A percentile compares a stretch with the other conserved stretches of the same genome.
Conservation (phyloP, 31 red algal species). For the Porphyra umbilicalis region DNA sequence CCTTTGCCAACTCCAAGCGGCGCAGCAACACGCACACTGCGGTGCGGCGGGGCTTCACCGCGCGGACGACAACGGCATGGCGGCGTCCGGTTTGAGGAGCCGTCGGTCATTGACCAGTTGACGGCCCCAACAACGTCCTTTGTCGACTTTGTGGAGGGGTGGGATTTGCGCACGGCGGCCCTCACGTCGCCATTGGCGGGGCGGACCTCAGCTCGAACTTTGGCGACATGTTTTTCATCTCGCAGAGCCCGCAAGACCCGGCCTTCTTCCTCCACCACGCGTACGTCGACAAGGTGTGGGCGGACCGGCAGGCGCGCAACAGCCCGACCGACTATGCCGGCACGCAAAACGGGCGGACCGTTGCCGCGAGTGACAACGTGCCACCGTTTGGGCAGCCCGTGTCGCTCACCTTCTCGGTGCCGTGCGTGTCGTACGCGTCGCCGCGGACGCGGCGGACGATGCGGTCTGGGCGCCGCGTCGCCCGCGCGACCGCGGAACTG, state of each 20-base stretch:
- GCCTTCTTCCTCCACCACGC: constrained; percentile 50
- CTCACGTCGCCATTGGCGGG: constrained; percentile 35
- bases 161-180: constrained; percentile 21
- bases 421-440: background rate
- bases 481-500: background rate
- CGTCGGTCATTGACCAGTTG: background rate
- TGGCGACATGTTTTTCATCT: background rate
- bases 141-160: constrained; percentile 18
- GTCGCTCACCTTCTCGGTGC: background rate
- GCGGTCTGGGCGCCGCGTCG: background rate
- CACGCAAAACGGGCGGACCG: background rate
- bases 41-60: constrained; percentile 19
- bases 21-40: constrained; percentile 12
- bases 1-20: constrained; percentile 3
- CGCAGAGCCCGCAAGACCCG: constrained; percentile 26
- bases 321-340: constrained; percentile 10
- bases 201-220: background rate
- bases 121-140: background rate
- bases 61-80: constrained; percentile 10
- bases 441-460: too few relatives aligned
- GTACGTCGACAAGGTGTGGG: constrained; percentile 37
- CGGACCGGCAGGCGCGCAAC: constrained; percentile 12
- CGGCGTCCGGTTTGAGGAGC: background rate
- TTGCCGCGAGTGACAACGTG: background rate
- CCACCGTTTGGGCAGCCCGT: background rate